Evolutionary conservation across 2,329 filamentous ascomycete species (phyloP).

Genomic region (Huntiella decipiens): DNA sequence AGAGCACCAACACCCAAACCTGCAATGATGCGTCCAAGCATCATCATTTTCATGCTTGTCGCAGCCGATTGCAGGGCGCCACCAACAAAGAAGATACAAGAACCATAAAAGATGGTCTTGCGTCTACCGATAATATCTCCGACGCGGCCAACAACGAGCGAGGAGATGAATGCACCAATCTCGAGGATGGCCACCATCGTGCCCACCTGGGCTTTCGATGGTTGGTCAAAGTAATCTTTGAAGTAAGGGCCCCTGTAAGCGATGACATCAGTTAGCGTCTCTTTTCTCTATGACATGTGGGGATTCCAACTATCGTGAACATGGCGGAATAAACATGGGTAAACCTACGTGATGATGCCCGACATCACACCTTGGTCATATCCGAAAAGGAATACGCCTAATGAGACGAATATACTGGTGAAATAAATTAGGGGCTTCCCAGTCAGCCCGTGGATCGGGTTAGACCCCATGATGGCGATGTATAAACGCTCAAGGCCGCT

Average conservation of each 20-base stretch:
- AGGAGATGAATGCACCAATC: conserved; percentile 80
- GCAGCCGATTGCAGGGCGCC: conserved; percentile 72
- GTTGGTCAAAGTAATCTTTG: conserved; percentile 80
- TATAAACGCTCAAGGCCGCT: conserved; percentile 50
- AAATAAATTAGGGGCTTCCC: conserved; percentile 96
- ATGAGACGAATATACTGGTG: conserved; percentile 74
- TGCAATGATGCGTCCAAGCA: conserved; percentile 61
- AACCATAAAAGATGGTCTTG: conserved; percentile 83
- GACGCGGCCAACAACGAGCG: conserved; percentile 65
- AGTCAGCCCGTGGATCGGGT: conserved; percentile 74
- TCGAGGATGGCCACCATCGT: conserved; percentile 97
- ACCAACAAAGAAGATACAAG: conserved; percentile 68
- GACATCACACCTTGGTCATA: conserved; percentile 89
- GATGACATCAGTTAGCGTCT: conserved; percentile 13
- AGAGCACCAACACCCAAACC: conserved; percentile 75
- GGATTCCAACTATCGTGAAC: not conserved
- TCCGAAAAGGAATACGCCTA: conserved; percentile 75
- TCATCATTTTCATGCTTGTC: conserved; percentile 76
- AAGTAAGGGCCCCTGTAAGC: conserved; percentile 58
- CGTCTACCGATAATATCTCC: conserved; percentile 83
- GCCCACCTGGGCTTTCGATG: conserved; percentile 68
- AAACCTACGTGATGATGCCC: conserved; percentile 42
- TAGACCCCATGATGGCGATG: conserved; percentile 67
- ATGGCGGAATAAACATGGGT: not conserved
- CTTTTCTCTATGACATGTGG: not conserved